Evolutionary conservation across 768 basidiomycete genomes (phyloP), one percentile per base, ranked within the genome.

Genomic region (Austroboletus eburneus): DNA sequence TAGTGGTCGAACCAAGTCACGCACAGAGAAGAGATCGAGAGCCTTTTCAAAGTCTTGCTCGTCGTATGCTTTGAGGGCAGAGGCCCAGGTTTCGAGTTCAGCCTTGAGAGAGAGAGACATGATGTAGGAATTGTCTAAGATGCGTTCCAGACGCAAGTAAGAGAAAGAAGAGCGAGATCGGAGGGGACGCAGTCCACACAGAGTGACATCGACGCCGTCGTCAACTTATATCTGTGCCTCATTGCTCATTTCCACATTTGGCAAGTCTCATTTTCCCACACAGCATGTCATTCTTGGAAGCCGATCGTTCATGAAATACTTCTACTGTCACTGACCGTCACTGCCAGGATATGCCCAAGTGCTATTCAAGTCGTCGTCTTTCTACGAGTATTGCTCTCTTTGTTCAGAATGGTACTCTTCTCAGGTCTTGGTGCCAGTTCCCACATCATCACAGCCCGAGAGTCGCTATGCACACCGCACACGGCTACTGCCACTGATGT

Each of bases 61-160:
- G 54, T 95, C 92, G 68, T 94, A 96, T 4, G 91, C 86, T 58
- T 82, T 78, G 63, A 97, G 80, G 48, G 94, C 94, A 32, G 86
- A 74, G 13, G 83, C 81, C 91, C 92, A 95, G 2, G 76, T 83
- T 64, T 93, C 87, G 35, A 97, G 79, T 74, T 84, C 82, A 50
- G 76, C 80, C 69, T 82, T 84, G 63, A 83, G 74, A 49, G 82
- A 82, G 35, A 66, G 46, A 8, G 65, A 53, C 64, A 68, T 54
- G 18, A 39, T 12, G 16, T 9, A 34, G 12, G 16, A 16, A 27
- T 5, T 27, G 27, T 27, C 27, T 6, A 27, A 27, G 5, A 14
- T 12, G 62, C 61, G 65, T 63, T 39, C 58, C 60, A 52, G 62
- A 61, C 59, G 57, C 69, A 36, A 43, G 29, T 14, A 48, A 30